These are phyloP conservation scores for Orobanche coerulescens DNA, from an alignment of 257 asterid genomes.

Conservation along the genomic window DNA sequence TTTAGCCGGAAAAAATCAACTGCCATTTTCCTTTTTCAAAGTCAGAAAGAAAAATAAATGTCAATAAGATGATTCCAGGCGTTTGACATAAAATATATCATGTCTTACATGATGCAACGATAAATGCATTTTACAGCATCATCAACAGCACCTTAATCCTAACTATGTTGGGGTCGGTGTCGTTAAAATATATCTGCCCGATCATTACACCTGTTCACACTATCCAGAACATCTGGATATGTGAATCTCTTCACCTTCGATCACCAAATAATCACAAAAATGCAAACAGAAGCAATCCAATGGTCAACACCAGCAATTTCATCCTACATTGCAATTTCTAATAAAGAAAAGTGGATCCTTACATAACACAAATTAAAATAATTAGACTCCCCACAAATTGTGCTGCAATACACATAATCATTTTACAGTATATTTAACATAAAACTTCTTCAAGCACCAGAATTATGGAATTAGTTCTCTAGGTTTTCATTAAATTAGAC, in stretches of 20 bases:
- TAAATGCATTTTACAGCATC: neutral
- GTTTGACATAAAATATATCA: neutral
- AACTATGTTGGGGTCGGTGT: too few relatives aligned
- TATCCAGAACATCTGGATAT: neutral
- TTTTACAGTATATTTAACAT: too few relatives aligned
- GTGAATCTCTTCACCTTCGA: neutral
- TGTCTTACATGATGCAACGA: neutral
- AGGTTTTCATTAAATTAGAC: conserved; percentile 8
- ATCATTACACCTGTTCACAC: neutral
- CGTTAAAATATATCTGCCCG: neutral
- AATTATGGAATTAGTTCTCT: neutral
- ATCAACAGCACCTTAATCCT: too few relatives aligned
- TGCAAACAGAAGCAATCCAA: neutral
- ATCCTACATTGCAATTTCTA: neutral
- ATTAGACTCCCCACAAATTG: neutral
- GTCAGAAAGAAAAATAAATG: neutral
- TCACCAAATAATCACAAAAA: neutral
- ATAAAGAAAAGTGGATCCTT: neutral
- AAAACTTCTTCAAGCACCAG: neutral
- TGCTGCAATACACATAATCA: neutral
- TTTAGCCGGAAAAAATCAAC: conserved; percentile 1
- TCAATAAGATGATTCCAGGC: neutral
- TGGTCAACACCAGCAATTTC: neutral
- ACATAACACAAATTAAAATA: neutral
- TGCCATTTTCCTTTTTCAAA: neutral